Evolutionary conservation across 2,329 filamentous ascomycete species (phyloP).

Genomic region (Pyrenophora graminea): DNA sequence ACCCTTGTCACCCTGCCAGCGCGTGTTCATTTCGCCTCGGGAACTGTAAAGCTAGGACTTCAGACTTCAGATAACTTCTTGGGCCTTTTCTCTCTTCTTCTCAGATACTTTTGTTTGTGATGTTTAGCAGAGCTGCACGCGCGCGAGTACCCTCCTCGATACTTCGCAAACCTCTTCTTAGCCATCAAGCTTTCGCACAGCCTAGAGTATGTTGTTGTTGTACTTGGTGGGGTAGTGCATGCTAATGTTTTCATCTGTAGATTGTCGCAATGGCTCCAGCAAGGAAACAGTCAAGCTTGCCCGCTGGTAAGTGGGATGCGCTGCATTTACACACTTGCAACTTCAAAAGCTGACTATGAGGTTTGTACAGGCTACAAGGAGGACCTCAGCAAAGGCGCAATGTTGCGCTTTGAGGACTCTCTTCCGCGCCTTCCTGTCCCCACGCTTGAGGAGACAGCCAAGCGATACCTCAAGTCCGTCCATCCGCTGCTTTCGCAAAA

Average conservation of each 20-base stretch:
- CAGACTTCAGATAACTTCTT: conserved; percentile 18
- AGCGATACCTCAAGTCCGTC: conserved; percentile 78
- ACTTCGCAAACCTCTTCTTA: conserved; percentile 40
- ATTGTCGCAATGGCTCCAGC: conserved; percentile 44
- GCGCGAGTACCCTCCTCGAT: conserved; percentile 46
- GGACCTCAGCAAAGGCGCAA: conserved; percentile 76
- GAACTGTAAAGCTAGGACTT: conserved; percentile 25
- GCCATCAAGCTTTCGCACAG: conserved; percentile 24
- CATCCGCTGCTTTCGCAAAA: conserved; percentile 70
- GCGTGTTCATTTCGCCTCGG: conserved; percentile 28
- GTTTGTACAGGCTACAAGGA: conserved; percentile 70
- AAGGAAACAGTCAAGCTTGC: conserved; percentile 52
- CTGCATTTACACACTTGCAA: conserved; percentile 19
- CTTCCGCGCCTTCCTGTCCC: conserved; percentile 79
- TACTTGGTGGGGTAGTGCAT: neutral
- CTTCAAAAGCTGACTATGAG: conserved; percentile 3
- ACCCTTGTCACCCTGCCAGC: conserved; percentile 23
- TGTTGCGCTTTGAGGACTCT: conserved; percentile 86
- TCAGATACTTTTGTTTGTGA: conserved; percentile 28
- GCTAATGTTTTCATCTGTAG: conserved; percentile 25
- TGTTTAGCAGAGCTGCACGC: conserved; percentile 49
- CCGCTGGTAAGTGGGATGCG: conserved; percentile 47
- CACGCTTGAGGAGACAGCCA: conserved; percentile 78
- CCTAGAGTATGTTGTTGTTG: conserved; percentile 35
- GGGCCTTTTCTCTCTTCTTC: conserved; percentile 12